Evolutionary conservation across 169 alveolate species (phyloP), one percentile per base, ranked within the genome.

Genomic region (Besnoitia besnoiti): DNA sequence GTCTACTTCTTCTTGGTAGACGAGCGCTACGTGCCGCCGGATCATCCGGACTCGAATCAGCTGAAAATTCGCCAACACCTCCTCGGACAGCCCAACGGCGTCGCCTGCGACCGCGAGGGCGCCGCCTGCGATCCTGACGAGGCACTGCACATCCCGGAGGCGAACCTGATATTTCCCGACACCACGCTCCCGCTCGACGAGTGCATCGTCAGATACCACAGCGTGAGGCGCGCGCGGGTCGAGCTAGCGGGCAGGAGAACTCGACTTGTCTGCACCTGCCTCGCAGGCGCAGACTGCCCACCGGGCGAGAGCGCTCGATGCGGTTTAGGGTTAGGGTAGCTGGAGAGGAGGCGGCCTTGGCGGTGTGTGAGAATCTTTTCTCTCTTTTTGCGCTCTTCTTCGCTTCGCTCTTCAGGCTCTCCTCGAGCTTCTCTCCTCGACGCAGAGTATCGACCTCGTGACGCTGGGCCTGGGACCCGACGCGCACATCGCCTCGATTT

Each of bases 401-500:
- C 89, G 2, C 39, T 37, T 80, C 24, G 35, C 21, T 30, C 16
- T 51, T 4, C 77, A 88, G 84, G 85, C 50, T 10, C 44, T 88
- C n/a, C 44, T 37, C 33, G 49, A 21, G 46, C 82, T 88, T 14
- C 50, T 88, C 47, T 35, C 84, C 2, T 14, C 44, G 33, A 33
- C 47, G 46, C 50, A 51, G 33, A 19, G 12, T 1, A 42, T 84
- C 44, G 95, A 89, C 76, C 61, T 93, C 35, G 93, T 93, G 47
- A 35, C 92, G 33, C 49, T 93, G 40, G 95, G 95, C 75, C 76
- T 93, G 85, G 95, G 95, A 35, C 92, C 87, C 40, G 95, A 93
- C 44, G 95, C 91, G 21, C 95, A 93, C 85, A 90, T 93, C 51
- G 95, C 93, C 24, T 85, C 92, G 46, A 59, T 80, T 50, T 93